A percentile compares a stretch with the other conserved stretches of the same genome.
phyloP scores from a whole-genome alignment of 1,284 basidiomycete genomes.

The Puccinia sorghi region DNA sequence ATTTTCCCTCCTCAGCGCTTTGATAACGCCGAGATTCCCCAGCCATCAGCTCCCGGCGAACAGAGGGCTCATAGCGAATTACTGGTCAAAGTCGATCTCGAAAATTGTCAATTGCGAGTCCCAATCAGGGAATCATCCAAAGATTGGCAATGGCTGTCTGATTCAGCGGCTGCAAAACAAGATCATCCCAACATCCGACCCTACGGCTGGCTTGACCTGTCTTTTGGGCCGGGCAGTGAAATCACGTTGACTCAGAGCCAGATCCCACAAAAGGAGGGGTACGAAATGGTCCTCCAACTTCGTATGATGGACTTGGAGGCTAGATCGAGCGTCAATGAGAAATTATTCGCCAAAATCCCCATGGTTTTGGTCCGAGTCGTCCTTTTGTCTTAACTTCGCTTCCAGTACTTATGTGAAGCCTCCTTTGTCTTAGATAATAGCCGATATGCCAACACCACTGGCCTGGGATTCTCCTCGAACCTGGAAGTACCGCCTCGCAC shows the following conservation, averaged over 20 bases:
- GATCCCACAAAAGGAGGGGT: slow-evolving; percentile 71
- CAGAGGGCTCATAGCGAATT: slow-evolving; percentile 75
- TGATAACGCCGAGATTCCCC: slow-evolving; percentile 66
- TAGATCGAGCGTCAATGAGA: slow-evolving; percentile 81
- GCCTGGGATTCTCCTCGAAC: slow-evolving; percentile 65
- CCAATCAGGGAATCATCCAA: slow-evolving; percentile 86
- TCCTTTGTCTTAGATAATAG: slow-evolving; percentile 57
- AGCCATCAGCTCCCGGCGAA: slow-evolving; percentile 70
- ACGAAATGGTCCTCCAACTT: slow-evolving; percentile 73
- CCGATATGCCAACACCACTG: slow-evolving; percentile 61
- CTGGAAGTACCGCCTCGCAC: slow-evolving; percentile 72
- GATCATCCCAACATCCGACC: slow-evolving; percentile 61
- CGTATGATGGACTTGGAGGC: slow-evolving; percentile 77
- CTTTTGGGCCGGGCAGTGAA: slow-evolving; percentile 75
- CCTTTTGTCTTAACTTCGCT: background rate
- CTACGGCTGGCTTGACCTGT: slow-evolving; percentile 69
- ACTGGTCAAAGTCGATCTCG: slow-evolving; percentile 76
- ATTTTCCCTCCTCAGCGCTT: slow-evolving; percentile 79
- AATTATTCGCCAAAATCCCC: slow-evolving; percentile 72
- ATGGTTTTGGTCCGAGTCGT: slow-evolving; percentile 63
- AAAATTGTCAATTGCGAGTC: slow-evolving; percentile 72
- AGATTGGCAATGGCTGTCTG: slow-evolving; percentile 58
- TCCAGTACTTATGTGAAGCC: background rate
- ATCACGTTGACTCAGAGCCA: slow-evolving; percentile 80
- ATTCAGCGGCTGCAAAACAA: background rate